These are phyloP conservation scores for Leptodontidium sp. DNA, from an alignment of 2,329 filamentous ascomycete species.

Conservation along the genomic window DNA sequence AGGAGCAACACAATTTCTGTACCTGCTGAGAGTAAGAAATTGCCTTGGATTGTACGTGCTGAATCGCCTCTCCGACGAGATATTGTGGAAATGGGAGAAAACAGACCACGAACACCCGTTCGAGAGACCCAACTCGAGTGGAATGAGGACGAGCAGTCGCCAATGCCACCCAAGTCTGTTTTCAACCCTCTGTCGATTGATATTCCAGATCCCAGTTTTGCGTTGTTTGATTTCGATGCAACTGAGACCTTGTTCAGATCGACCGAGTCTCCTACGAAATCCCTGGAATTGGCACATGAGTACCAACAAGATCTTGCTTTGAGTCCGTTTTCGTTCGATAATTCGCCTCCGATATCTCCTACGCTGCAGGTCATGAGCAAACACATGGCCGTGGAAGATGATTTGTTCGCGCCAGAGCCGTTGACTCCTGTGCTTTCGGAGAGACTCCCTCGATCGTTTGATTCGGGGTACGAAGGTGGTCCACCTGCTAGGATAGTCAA, in stretches of 20 bases:
- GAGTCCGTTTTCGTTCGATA: conserved; percentile 49
- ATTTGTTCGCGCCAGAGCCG: conserved; percentile 52
- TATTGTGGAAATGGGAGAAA: conserved; percentile 8
- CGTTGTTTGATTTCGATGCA: conserved; percentile 34
- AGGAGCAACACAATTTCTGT: conserved; percentile 40
- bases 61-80: conserved; percentile 40
- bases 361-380: conserved; percentile 57
- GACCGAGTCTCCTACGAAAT: conserved; percentile 37
- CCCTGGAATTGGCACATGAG: conserved; percentile 38
- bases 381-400: conserved; percentile 56
- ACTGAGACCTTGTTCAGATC: conserved; percentile 23
- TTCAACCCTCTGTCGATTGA: conserved; percentile 31
- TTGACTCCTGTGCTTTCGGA: conserved; percentile 31
- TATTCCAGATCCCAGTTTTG: conserved; percentile 32
- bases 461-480: conserved; percentile 39
- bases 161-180: conserved; percentile 15
- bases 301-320: conserved; percentile 41
- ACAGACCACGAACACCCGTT: neutral
- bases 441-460: conserved; percentile 35
- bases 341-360: conserved; percentile 45
- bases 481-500: conserved; percentile 18
- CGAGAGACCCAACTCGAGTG: conserved; percentile 2
- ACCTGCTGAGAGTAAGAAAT: conserved; percentile 30
- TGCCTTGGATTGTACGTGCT: conserved; percentile 35
- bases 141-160: neutral